Percentiles rank a stretch among this genome's conserved stretches.
These are phyloP conservation scores for Cladosporium sp. DNA, from an alignment of 2,329 filamentous ascomycete genomes.

Conservation along the genomic window DNA sequence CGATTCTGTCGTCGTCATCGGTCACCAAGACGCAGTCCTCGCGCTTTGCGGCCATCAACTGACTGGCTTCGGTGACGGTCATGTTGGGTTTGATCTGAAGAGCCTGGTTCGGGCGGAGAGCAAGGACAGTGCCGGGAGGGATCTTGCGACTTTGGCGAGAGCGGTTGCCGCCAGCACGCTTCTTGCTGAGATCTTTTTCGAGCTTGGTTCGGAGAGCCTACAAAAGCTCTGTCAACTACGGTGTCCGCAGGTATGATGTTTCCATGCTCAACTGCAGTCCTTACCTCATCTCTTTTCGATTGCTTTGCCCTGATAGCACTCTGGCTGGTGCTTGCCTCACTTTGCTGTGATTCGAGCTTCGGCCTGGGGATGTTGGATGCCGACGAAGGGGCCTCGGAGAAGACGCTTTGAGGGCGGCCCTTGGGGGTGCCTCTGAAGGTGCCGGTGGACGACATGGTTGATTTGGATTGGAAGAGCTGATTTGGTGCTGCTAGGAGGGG, in stretches of 20 bases:
- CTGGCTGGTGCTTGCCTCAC: constrained; percentile 65
- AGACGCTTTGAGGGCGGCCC: constrained; percentile 35
- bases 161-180: constrained; percentile 76
- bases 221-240: neutral
- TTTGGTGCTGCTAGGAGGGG: neutral
- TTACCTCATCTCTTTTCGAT: constrained; percentile 95
- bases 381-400: constrained; percentile 59
- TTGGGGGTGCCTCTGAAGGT: constrained; percentile 71
- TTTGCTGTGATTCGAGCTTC: constrained; percentile 56
- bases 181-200: constrained; percentile 96
- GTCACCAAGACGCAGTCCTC: constrained; percentile 98
- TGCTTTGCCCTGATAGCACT: constrained; percentile 96
- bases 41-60: constrained; percentile 97
- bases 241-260: neutral
- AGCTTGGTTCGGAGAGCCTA: constrained; percentile 96
- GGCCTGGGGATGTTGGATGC: constrained; percentile 58
- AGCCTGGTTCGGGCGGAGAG: constrained; percentile 89
- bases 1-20: constrained; percentile 95
- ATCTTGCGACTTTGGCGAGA: constrained; percentile 87
- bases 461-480: neutral
- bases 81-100: constrained; percentile 96
- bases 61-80: constrained; percentile 91
- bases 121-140: constrained; percentile 91
- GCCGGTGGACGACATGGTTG: constrained; percentile 56
- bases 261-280: constrained; percentile 1